Percentiles rank a stretch among this genome's conserved stretches.
Conservation (phyloP, 495 filamentous ascomycete genomes). For the Aspergillus coremiiformis region DNA sequence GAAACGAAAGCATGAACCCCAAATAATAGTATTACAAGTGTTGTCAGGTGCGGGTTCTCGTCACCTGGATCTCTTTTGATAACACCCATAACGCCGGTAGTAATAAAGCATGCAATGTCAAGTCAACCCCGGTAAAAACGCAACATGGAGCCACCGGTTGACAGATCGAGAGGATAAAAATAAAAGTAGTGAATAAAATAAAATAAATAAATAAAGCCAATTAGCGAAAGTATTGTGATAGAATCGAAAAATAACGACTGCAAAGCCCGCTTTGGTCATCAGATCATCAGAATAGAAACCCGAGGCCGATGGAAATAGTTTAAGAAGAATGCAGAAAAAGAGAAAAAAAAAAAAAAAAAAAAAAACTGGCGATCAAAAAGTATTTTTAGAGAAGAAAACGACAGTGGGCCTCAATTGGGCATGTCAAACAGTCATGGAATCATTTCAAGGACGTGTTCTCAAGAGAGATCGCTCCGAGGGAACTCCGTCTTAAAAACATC, state of each 20-base stretch:
- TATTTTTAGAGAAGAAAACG: neutral
- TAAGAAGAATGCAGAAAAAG: neutral
- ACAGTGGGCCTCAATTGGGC: constrained; percentile 12
- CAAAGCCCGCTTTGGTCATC: constrained; percentile 47
- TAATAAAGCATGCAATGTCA: constrained; percentile 21
- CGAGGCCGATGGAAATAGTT: constrained; percentile 6
- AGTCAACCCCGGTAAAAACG: neutral
- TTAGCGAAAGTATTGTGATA: constrained; percentile 17
- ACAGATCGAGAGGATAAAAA: constrained; percentile 7
- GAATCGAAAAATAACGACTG: constrained; percentile 24
- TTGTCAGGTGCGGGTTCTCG: constrained; percentile 16
- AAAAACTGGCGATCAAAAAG: neutral
- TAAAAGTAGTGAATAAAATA: too few relatives aligned
- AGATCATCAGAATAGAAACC: constrained; percentile 24
- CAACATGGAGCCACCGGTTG: constrained; percentile 11
- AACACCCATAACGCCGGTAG: constrained; percentile 25
- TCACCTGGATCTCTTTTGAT: constrained; percentile 18
- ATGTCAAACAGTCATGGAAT: constrained; percentile 29
- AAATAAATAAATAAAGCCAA: too few relatives aligned
- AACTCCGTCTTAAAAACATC: constrained; percentile 5
- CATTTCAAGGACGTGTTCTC: constrained; percentile 17
- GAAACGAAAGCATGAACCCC: constrained; percentile 6
- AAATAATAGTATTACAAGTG: constrained; percentile 23
- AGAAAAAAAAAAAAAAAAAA: constrained; percentile 10
- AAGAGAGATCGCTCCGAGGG: neutral